Base-by-base conservation (phyloP, 177 flowering plant genomes). In the Telopea speciosissima region DNA sequence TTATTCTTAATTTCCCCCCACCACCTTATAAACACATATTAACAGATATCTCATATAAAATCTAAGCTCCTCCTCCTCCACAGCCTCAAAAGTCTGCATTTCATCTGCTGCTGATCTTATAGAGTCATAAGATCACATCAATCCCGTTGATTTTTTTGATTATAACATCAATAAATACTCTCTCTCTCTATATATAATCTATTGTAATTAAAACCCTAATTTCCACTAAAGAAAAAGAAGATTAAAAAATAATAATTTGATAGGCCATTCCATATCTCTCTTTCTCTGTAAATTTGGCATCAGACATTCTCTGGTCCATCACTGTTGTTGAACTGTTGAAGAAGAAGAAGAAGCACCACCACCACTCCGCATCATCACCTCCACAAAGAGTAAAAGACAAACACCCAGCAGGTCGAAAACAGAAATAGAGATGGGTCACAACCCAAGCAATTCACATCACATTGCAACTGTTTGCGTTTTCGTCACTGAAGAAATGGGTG, bases 401-500 rank as follows among this genome's bases (percentile, higher is more conserved):
- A 28, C 31, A 28, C 31, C 31, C 7, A 56, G 40, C 54, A 25
- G 54, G 70, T 49, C 31, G 19, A 52, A 52, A 52, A 52, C 58
- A 52, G 58, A 52, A 52, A 14, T 14, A 52, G 19, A 52, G 40
- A 36, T 36, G 40, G 40, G 8, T 36, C 9, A 49, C 49, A 58
- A 70, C 19, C 54, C 71, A 31, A 61, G 28, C 8, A 16, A 44
- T 58, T 80, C 75, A 80, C 83, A 80, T 80, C 58, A 93, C 81
- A 72, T 66, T 80, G 84, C 98, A 93, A 64, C 97, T 84, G 44
- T 82, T 79, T 25, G 97, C 75, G 81, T 91, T 91, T 70, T 93
- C 98, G 42, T 93, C 97, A 69, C 86, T 91, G 83, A 93, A 93
- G 78, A 77, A 80, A 78, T 85, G 82, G 67, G 84, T 76, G 68